Conservation (phyloP, 345 rosid genomes). For the Turritis glabra region DNA sequence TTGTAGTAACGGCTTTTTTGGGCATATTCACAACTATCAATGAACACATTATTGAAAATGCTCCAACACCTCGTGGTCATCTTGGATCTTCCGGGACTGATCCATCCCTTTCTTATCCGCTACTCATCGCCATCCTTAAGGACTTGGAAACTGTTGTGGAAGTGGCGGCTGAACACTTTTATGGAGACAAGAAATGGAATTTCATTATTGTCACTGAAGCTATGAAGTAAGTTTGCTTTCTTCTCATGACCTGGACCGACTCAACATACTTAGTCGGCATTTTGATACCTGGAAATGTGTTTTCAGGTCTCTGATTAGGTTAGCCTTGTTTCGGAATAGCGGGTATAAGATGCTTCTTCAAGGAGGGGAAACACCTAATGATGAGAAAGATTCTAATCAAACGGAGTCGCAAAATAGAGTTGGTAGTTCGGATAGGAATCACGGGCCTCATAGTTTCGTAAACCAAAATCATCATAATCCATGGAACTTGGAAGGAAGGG, state of each 20-base stretch:
- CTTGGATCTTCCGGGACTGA: conserved; percentile 42
- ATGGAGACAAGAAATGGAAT: conserved; percentile 85
- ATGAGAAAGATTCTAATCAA: conserved; percentile 45
- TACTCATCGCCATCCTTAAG: conserved; percentile 76
- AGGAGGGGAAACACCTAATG: conserved; percentile 81
- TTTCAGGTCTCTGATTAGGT: conserved; percentile 66
- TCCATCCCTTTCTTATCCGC: conserved; percentile 59
- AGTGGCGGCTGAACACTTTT: conserved; percentile 81
- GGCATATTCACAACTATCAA: conserved; percentile 85
- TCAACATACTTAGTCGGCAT: neutral
- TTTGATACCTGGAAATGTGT: conserved; percentile 18
- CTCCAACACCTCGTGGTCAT: conserved; percentile 46
- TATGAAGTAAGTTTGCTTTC: conserved; percentile 55
- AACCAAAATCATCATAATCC: conserved; percentile 42
- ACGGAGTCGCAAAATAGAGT: conserved; percentile 41
- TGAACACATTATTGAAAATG: conserved; percentile 75
- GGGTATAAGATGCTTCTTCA: conserved; percentile 95
- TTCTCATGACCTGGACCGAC: conserved; percentile 13
- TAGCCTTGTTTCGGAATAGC: conserved; percentile 66
- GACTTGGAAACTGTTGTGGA: conserved; percentile 91
- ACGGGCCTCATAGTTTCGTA: conserved; percentile 34
- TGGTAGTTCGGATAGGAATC: conserved; percentile 36
- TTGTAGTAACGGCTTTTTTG: conserved; percentile 80
- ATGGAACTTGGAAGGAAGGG: conserved; percentile 81
- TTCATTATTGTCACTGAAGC: conserved; percentile 83